A percentile compares a stretch with the other conserved stretches of the same genome.
phyloP scores from a whole-genome alignment of 2,329 filamentous ascomycete species.

The Fusarium siculi region DNA sequence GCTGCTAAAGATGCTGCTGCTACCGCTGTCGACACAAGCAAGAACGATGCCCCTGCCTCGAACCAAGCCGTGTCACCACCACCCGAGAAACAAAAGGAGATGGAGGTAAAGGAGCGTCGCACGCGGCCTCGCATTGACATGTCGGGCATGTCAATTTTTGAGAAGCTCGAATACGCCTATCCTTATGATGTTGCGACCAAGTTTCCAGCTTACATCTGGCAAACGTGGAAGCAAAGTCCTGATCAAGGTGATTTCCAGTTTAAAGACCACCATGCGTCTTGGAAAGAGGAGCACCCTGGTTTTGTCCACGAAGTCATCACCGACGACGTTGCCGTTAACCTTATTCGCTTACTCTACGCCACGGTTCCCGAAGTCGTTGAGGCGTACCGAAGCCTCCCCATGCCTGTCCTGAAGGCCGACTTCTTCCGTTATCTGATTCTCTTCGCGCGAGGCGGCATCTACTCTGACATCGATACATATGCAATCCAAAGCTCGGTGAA shows the following conservation, averaged over 20 bases:
- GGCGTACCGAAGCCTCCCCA: conserved; percentile 77
- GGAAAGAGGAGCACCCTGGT: conserved; percentile 85
- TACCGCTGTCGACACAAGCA: conserved; percentile 24
- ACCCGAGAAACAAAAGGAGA: conserved; percentile 29
- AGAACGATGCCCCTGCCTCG: conserved; percentile 37
- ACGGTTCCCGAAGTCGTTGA: conserved; percentile 82
- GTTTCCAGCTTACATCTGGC: conserved; percentile 98
- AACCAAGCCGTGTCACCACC: conserved; percentile 32
- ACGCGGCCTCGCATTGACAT: conserved; percentile 69
- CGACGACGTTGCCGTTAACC: conserved; percentile 83
- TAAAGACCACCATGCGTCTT: conserved; percentile 86
- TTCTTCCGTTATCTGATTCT: conserved; percentile 81
- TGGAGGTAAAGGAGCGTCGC: conserved; percentile 36
- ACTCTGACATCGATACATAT: conserved; percentile 91
- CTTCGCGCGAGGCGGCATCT: conserved; percentile 72
- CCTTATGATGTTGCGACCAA: conserved; percentile 89
- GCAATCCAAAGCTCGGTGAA: conserved; percentile 85
- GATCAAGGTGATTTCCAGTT: conserved; percentile 82
- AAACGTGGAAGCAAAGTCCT: conserved; percentile 95
- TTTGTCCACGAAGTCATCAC: conserved; percentile 98
- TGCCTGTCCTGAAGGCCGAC: conserved; percentile 81
- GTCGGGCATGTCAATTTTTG: conserved; percentile 75
- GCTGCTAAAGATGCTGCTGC: conserved; percentile 29
- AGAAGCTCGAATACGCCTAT: conserved; percentile 91
- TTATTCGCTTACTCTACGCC: conserved; percentile 88